Base-by-base conservation (phyloP, 2,329 filamentous ascomycete species). In the Aspergillus awamori region DNA sequence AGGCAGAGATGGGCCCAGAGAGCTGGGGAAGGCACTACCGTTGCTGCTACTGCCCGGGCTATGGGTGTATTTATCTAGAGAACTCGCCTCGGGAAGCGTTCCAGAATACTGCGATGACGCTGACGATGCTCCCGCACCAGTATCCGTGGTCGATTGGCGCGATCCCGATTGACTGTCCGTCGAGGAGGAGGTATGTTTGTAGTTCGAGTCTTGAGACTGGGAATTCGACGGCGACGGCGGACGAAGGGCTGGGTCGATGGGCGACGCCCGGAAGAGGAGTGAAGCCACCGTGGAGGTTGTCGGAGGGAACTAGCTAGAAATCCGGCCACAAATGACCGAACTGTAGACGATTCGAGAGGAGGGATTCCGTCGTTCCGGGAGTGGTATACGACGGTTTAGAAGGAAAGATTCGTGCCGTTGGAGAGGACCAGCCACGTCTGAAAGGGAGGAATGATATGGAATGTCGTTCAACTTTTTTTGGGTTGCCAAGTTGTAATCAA, bases 251-350 rank as follows among this genome's bases (percentile, higher is more conserved):
- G 79, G 77, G 70, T 81, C 84, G 74, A 85, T 81, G 81, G 84
- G 81, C 80, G 84, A 81, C 67, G 85, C 83, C 82, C 83, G 80
- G 72, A 84, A 86, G 61, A 86, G 79, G 72, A 86, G 78, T 71
- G 82, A 81, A 77, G 83, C 84, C 76, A 87, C 82, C 72, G 84
- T 83, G 77, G 83, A 87, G 79, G 84, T 81, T 82, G 82, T 85
- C 70, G 64, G 77, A 70, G 70, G 70, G 73, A 70, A 68, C 57
- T 64, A 52, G 45, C 66, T 73, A 67, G 63, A 76, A 74, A 75
- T 74, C 65, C 70, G 71, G 70, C 63, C 69, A 53, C 59, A 56
- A 55, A 59, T 64, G 65, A 76, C 72, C 73, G 74, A 75, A 76
- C 69, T 67, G 63, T 57, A 64, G 41, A 47, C 15, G 8, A 17